Evolutionary conservation across 2,329 filamentous ascomycete genomes (phyloP).

Genomic region (Knoxdaviesia capensis): DNA sequence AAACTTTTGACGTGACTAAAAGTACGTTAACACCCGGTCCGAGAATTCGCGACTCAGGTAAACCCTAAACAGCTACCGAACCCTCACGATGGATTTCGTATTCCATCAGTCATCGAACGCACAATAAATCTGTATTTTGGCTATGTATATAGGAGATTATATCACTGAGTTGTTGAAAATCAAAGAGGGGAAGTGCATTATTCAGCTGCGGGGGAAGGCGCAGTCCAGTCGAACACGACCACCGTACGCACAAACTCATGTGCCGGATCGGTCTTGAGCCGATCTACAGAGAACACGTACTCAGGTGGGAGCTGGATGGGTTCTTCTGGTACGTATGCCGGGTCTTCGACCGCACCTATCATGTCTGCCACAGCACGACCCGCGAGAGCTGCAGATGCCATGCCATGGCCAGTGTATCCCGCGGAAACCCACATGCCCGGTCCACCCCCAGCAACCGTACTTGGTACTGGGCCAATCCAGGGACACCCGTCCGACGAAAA

Average conservation of each 20-base stretch:
- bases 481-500: slow-evolving; percentile 47
- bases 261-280: slow-evolving; percentile 6
- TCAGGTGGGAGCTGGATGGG: slow-evolving; percentile 21
- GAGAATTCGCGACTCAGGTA: too few relatives aligned
- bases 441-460: slow-evolving; percentile 21
- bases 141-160: too few relatives aligned
- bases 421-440: slow-evolving; percentile 40
- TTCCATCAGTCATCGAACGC: too few relatives aligned
- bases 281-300: slow-evolving; percentile 17
- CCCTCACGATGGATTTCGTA: too few relatives aligned
- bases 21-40: too few relatives aligned
- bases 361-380: slow-evolving; percentile 42
- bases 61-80: too few relatives aligned
- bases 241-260: not conserved
- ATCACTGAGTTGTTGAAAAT: too few relatives aligned
- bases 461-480: slow-evolving; percentile 51
- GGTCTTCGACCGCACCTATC: slow-evolving; percentile 18
- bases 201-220: slow-evolving; percentile 1
- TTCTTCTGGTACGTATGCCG: slow-evolving; percentile 7
- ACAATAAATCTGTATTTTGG: too few relatives aligned
- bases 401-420: slow-evolving; percentile 57
- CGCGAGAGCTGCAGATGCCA: slow-evolving; percentile 51
- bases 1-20: too few relatives aligned
- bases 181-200: too few relatives aligned
- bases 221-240: slow-evolving; percentile 5